Conservation (phyloP, 257 asterid genomes). For the Parsonsia alboflavescens region DNA sequence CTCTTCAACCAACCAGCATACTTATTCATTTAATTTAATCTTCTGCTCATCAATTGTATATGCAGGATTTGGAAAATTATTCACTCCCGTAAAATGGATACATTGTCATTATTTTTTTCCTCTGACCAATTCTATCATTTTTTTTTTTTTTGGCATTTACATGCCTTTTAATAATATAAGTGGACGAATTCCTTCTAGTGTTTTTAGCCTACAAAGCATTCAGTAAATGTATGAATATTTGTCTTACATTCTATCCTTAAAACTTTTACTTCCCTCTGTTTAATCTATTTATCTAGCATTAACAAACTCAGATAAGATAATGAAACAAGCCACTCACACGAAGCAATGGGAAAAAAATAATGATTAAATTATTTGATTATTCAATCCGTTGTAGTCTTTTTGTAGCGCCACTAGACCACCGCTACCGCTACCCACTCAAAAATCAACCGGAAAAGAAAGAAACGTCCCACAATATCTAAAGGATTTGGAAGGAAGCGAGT, state of each 20-base stretch:
- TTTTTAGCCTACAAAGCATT: slow-evolving; percentile 10
- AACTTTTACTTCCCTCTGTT: background rate
- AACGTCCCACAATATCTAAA: too few relatives aligned
- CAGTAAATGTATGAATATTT: slow-evolving; percentile 42
- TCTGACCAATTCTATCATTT: background rate
- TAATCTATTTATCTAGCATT: background rate
- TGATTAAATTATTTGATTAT: too few relatives aligned
- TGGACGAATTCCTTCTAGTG: slow-evolving; percentile 49
- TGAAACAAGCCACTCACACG: background rate
- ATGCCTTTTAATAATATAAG: slow-evolving; percentile 64
- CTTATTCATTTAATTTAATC: slow-evolving; percentile 4
- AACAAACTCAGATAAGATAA: background rate
- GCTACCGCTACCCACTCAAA: too few relatives aligned
- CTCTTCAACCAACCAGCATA: background rate
- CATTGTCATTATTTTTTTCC: background rate
- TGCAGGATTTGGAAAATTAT: slow-evolving; percentile 26
- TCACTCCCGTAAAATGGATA: too few relatives aligned
- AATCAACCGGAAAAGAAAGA: too few relatives aligned
- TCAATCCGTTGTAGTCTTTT: too few relatives aligned
- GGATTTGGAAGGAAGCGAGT: too few relatives aligned
- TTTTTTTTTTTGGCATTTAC: slow-evolving; percentile 48
- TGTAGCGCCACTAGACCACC: too few relatives aligned
- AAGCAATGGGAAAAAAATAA: too few relatives aligned
- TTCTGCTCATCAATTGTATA: background rate
- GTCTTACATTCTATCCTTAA: background rate